Evolutionary conservation across 208 protist genomes (phyloP), one percentile per base, ranked within the genome.

Genomic region (Trypanosoma vivax): DNA sequence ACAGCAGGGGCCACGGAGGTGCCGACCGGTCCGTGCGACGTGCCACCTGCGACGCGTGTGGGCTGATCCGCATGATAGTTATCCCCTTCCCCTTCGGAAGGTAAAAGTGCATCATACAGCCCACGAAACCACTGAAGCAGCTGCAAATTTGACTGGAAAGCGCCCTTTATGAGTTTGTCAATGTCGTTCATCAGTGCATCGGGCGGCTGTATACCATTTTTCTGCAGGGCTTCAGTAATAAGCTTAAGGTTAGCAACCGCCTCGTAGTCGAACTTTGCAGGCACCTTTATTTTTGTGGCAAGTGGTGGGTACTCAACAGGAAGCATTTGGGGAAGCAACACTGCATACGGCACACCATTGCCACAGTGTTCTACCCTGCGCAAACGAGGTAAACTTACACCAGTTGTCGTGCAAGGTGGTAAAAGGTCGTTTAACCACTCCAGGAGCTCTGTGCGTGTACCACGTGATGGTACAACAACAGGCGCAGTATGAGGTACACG

Each of bases 41-140:
- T 53, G 65, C n/a, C 69, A 50, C 48, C 69, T 63, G 16, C 61
- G 5, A 9, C 18, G n/a, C 10, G 16, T 16, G 29, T 1, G 10
- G 14, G 1, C 38, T 25, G 14, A 5, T n/a, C 7, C 16, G n/a
- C 31, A 16, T 13, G 28, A 37, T 5, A 1, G 39, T 31, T n/a
- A 9, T 29, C 25, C 11, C 2, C 33, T 13, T 30, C 35, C 10
- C 13, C 27, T 5, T n/a, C 0, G 10, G 23, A 16, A 14, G 3
- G 64, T 35, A 50, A 28, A 43, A 88, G 52, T 9, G 68, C 76
- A 19, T 76, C 63, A 46, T 63, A 54, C 19, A 94, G 68, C 0
- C 82, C 77, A 29, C 95, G 94, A 31, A 98, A 92, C 95, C 96
- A 99, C 72, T 99, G 97, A 18, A 97, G 60, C 43, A 99, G 90